Evolutionary conservation across 257 asterid genomes (phyloP).

Genomic region (Rauvolfia tetraphylla): DNA sequence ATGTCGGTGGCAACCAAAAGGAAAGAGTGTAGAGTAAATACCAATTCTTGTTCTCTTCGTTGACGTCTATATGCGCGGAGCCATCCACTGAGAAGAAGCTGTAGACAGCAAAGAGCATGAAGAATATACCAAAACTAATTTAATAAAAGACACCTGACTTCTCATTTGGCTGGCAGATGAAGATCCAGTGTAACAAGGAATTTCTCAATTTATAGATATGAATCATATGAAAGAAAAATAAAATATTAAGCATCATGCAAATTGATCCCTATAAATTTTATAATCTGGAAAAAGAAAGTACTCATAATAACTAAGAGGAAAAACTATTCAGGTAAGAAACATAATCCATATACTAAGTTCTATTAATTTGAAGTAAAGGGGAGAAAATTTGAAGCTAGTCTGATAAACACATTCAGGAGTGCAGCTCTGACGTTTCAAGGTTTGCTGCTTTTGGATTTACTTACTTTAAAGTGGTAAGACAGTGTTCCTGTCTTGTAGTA

Average conservation of each 20-base stretch:
- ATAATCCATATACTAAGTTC: not conserved
- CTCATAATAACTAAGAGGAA: not conserved
- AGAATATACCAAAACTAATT: not conserved
- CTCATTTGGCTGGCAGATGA: not conserved
- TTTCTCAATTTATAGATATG: not conserved
- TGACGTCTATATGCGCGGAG: constrained; percentile 83
- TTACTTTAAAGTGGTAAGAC: not conserved
- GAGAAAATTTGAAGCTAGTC: no score
- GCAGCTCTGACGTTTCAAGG: not conserved
- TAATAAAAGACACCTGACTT: not conserved
- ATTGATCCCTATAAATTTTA: not conserved
- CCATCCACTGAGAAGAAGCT: constrained; percentile 96
- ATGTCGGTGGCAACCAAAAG: not conserved
- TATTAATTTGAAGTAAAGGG: no score
- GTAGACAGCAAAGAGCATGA: constrained; percentile 13
- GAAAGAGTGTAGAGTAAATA: constrained; percentile 17
- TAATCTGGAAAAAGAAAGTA: not conserved
- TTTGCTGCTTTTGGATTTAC: not conserved
- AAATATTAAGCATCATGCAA: not conserved
- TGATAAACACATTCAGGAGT: no score
- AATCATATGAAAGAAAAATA: no score
- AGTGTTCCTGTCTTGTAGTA: no score
- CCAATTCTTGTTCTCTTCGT: constrained; percentile 95
- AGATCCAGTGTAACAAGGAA: not conserved
- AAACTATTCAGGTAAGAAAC: no score